phyloP scores from a whole-genome alignment of 495 filamentous ascomycete genomes.

The Aspergillus steynii region DNA sequence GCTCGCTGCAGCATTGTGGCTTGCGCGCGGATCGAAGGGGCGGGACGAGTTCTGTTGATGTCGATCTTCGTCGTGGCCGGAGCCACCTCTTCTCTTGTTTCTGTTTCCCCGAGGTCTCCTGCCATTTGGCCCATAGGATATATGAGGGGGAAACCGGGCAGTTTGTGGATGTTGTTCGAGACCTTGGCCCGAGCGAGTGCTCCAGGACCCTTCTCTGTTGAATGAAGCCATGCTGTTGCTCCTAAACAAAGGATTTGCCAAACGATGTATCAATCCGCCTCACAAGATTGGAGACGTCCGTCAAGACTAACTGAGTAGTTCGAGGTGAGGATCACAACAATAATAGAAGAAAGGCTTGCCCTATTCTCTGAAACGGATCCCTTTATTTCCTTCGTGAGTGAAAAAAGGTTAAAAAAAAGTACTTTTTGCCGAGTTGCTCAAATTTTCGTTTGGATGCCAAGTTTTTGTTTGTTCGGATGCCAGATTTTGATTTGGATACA shows the following conservation, averaged over 20 bases:
- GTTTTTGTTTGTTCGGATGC: not conserved
- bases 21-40: too few species aligned
- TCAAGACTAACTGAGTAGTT: not conserved
- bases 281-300: not conserved
- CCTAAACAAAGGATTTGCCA: not conserved
- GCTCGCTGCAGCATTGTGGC: too few species aligned
- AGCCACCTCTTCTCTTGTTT: too few species aligned
- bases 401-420: constrained; percentile 5
- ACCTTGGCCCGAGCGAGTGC: not conserved
- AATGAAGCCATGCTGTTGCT: constrained; percentile 6
- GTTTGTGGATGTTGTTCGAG: not conserved
- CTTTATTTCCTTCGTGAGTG: constrained; percentile 7
- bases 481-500: not conserved
- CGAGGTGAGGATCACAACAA: not conserved
- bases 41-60: too few species aligned
- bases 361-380: not conserved
- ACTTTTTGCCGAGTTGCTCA: too few species aligned
- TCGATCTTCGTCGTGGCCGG: too few species aligned
- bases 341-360: too few species aligned
- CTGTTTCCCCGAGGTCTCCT: too few species aligned
- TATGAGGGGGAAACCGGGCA: not conserved
- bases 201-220: constrained; percentile 4
- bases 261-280: not conserved
- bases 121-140: too few species aligned
- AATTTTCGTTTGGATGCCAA: not conserved